Conservation (phyloP, 495 filamentous ascomycete species). For the Aeminium ludgeri region DNA sequence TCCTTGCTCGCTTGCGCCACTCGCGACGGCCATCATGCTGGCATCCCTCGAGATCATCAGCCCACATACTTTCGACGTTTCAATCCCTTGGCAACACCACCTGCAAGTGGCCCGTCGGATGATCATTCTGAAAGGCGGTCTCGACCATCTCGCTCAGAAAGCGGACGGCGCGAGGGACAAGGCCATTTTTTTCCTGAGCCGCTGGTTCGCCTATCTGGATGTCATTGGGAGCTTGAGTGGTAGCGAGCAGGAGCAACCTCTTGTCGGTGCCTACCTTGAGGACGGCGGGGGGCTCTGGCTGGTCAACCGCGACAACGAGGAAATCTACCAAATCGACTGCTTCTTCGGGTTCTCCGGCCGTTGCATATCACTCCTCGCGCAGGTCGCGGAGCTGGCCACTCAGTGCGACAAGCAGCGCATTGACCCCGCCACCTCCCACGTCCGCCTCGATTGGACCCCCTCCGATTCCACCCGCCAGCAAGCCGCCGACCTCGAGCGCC, state of each 20-base stretch:
- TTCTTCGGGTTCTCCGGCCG: constrained; percentile 46
- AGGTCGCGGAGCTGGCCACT: constrained; percentile 55
- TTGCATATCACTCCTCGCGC: constrained; percentile 51
- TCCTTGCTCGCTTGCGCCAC: constrained; percentile 38
- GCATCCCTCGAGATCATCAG: constrained; percentile 75
- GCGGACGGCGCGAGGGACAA: constrained; percentile 31
- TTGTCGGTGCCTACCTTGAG: constrained; percentile 31
- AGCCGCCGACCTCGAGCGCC: constrained; percentile 38
- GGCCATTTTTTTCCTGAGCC: constrained; percentile 61
- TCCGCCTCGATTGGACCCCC: constrained; percentile 42
- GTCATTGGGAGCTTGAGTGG: constrained; percentile 63
- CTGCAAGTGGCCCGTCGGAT: constrained; percentile 60
- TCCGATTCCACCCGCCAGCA: constrained; percentile 33
- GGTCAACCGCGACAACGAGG: constrained; percentile 18
- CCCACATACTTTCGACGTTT: constrained; percentile 60
- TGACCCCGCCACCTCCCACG: constrained; percentile 33
- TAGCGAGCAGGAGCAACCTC: constrained; percentile 39
- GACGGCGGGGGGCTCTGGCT: constrained; percentile 17
- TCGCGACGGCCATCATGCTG: constrained; percentile 77
- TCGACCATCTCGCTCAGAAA: constrained; percentile 35
- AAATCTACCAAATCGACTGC: constrained; percentile 40
- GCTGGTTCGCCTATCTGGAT: constrained; percentile 79
- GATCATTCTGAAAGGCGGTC: constrained; percentile 50
- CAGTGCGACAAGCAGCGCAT: constrained; percentile 54
- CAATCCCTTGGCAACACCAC: constrained; percentile 61